Base-by-base conservation (phyloP, 2,329 filamentous ascomycete species). In the Zymoseptoria crescenta region DNA sequence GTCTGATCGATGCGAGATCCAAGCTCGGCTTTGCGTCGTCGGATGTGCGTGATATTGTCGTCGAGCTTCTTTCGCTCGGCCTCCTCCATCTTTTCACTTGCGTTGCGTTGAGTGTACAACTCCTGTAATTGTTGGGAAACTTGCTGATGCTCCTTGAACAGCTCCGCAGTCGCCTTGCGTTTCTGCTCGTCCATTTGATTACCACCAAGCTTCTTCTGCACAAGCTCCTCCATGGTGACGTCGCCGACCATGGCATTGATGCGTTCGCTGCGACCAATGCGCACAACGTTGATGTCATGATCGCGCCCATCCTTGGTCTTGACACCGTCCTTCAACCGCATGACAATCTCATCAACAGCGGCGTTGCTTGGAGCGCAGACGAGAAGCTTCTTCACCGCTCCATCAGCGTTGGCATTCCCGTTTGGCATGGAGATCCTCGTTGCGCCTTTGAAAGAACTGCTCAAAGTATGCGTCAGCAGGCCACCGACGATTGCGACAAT, bases 281-380 rank as follows among this genome's bases (percentile, higher is more conserved):
- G 91, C 58, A 99, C 83, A 20, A 99, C 89, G 53, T 90, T 91
- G 69, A 97, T 83, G 64, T 89, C 88, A 65, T 89, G 86, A 10
- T 80, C 79, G 28, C 85, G 81, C 1, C 94, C 93, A 50, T 82
- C 83, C 59, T 83, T 80, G 0, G 90, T 92, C 69, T 87, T 93
- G 56, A 99, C 82, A 4, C 94, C 94, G 56, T 84, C 79, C 75
- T 96, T 97, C 69, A 99, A 82, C 76, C 94, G 87, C 73, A 96
- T 86, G 19, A 99, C 94, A 62, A 99, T 74, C 73, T 99, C 94
- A 72, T 99, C 94, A 5, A 99, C 94, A 30, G 94, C 94, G 6
- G 94, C 94, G 74, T 99, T 99, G 80, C 92, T 97, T 13, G 94
- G 94, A n/a, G 94, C 94, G 70, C 94, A 99, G 24, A 99, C 90